phyloP scores from a whole-genome alignment of 805 yeast genomes.

The Kodamaea fukazawae region DNA sequence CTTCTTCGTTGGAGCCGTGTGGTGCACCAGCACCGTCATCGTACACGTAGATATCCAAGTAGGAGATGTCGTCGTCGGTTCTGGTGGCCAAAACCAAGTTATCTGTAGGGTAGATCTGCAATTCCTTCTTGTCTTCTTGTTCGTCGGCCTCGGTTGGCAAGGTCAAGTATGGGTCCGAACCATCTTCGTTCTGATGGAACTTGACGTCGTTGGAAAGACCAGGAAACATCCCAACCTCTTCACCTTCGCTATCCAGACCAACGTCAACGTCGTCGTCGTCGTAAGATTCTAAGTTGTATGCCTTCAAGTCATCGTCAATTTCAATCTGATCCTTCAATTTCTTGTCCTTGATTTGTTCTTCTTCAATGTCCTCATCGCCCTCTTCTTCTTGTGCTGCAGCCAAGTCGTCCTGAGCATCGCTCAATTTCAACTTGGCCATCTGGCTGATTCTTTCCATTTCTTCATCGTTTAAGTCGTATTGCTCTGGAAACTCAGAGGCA shows the following conservation, averaged over 20 bases:
- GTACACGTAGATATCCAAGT: slow-evolving; percentile 88
- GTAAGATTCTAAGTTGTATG: slow-evolving; percentile 81
- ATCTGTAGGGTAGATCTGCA: slow-evolving; percentile 86
- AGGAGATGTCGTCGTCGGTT: slow-evolving; percentile 93
- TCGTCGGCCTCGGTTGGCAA: slow-evolving; percentile 62
- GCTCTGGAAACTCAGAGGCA: slow-evolving; percentile 89
- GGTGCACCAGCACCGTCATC: slow-evolving; percentile 93
- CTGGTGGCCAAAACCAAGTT: slow-evolving; percentile 86
- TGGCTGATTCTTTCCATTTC: slow-evolving; percentile 88
- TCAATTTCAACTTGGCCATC: slow-evolving; percentile 78
- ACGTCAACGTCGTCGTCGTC: slow-evolving; percentile 55
- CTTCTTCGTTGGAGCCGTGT: slow-evolving; percentile 61
- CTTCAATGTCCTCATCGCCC: slow-evolving; percentile 46
- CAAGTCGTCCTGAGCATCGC: slow-evolving; percentile 68
- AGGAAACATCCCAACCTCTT: slow-evolving; percentile 64
- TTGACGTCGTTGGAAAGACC: slow-evolving; percentile 63
- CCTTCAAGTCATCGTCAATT: slow-evolving; percentile 81
- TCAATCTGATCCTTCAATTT: slow-evolving; percentile 53
- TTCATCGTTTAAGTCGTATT: slow-evolving; percentile 83
- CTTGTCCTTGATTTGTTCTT: slow-evolving; percentile 20
- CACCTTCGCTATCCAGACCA: slow-evolving; percentile 47
- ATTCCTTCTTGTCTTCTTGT: slow-evolving; percentile 77
- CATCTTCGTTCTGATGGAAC: slow-evolving; percentile 47
- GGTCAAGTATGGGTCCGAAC: slow-evolving; percentile 59
- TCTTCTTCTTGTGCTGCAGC: slow-evolving; percentile 45